Evolutionary conservation across 164 flowering plant species (phyloP).

Genomic region (Chimonanthus praecox): DNA sequence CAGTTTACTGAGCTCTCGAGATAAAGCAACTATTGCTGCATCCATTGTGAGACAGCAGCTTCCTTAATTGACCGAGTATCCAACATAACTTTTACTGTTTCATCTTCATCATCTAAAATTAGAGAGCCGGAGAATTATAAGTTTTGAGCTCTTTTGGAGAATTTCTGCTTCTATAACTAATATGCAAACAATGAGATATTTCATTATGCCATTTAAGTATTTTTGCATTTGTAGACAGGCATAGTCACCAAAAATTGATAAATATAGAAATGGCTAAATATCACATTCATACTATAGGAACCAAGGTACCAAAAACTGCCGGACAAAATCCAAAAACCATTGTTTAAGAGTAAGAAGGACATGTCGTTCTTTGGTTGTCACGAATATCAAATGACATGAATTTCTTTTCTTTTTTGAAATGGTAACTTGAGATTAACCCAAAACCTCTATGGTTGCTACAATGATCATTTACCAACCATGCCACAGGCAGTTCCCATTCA

Average conservation of each 20-base stretch:
- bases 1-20: slow-evolving; percentile 69
- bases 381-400: background rate
- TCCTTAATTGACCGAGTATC: slow-evolving; percentile 63
- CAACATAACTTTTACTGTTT: slow-evolving; percentile 32
- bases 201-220: background rate
- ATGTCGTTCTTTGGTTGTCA: background rate
- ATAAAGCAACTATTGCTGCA: slow-evolving; percentile 68
- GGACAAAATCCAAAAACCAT: background rate
- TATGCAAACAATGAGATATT: background rate
- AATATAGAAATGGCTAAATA: background rate
- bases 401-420: no score
- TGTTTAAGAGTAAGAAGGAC: background rate
- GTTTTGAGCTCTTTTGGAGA: background rate
- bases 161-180: background rate
- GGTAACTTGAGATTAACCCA: no score
- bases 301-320: no score
- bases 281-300: background rate
- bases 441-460: no score
- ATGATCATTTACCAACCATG: no score
- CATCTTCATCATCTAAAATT: slow-evolving; percentile 48
- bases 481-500: background rate
- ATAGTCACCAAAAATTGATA: no score
- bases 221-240: background rate
- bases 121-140: slow-evolving; percentile 3
- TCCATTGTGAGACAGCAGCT: slow-evolving; percentile 71